Base-by-base conservation (phyloP, 1,284 basidiomycete genomes). In the Trametes sp. region DNA sequence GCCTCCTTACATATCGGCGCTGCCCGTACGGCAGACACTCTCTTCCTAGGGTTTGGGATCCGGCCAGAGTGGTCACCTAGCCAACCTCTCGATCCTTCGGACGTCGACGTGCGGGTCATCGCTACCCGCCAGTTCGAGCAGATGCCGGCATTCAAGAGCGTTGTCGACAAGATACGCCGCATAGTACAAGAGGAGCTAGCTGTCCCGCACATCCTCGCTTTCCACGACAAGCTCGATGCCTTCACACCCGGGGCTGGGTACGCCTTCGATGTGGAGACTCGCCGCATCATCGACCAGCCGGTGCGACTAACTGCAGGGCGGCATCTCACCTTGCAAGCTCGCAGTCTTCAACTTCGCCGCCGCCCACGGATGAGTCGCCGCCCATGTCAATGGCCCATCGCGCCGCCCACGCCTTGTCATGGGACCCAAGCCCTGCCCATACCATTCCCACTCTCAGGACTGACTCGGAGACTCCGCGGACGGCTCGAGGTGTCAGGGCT, bases 1-100 rank as follows among this genome's bases (percentile, higher is more conserved):
- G 28, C 19, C 28, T 6, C 55, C 55, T 57, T 57, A 57, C 55
- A 57, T 57, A n/a, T n/a, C 38, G 53, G 53, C 16, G 53, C 53
- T n/a, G 53, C 35, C 6, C 53, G 53, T n/a, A 36, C 33, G 9
- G 36, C 53, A 21, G 53, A 54, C 21, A 44, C 53, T n/a, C 21
- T 54, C 7, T 54, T 54, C 21, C n/a, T 54, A 6, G 53, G 53
- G 8, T 54, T 54, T 21, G 53, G 38, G 5, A 31, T 54, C 8
- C 33, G 53, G 24, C 53, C 53, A 9, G 53, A 54, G 24, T 54
- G 53, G 53, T 14, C 19, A 21, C 53, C 53, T 8, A 26, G 38
- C 21, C 19, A 13, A 21, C 53, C 53, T 13, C 38, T 54, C 6
- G 10, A n/a, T 9, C 11, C 53, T 31, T 6, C 36, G 19, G 21